phyloP scores from a whole-genome alignment of 257 asterid species.

The Scutellaria minor region DNA sequence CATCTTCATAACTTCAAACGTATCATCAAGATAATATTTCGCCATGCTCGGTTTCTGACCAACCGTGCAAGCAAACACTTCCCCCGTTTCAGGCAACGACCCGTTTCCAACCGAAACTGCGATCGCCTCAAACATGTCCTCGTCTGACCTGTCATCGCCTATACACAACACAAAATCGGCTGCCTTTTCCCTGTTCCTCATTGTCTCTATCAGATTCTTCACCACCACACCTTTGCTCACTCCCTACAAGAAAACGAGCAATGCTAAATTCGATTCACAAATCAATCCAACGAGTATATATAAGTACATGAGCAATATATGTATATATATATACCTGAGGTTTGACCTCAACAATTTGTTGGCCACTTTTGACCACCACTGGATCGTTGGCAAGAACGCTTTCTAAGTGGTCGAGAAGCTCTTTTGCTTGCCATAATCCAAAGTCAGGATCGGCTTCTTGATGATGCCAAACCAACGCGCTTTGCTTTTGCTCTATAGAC shows the following conservation, averaged over 20 bases:
- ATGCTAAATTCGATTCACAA: background rate
- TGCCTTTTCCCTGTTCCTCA: conserved; percentile 50
- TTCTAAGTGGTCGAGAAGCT: conserved; percentile 89
- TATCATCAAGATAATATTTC: conserved; percentile 78
- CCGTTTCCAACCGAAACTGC: conserved; percentile 45
- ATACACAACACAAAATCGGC: conserved; percentile 82
- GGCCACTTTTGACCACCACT: conserved; percentile 80
- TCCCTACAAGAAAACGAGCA: conserved; percentile 52
- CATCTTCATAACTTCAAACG: conserved; percentile 68
- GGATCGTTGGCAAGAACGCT: conserved; percentile 90
- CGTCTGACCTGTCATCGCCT: conserved; percentile 93
- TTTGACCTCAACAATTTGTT: conserved; percentile 86
- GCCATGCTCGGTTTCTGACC: conserved; percentile 97
- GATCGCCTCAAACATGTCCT: conserved; percentile 92
- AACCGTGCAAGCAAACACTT: conserved; percentile 85
- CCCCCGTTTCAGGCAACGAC: conserved; percentile 48
- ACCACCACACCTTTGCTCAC: conserved; percentile 91
- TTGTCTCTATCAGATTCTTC: conserved; percentile 56
- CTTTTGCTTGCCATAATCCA: conserved; percentile 88
- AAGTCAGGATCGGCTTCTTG: conserved; percentile 93
- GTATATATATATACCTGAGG: conserved; percentile 67
- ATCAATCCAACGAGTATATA: no score
- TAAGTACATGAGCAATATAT: no score
- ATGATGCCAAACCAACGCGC: conserved; percentile 90
- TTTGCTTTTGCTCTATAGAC: conserved; percentile 79